phyloP scores from a whole-genome alignment of 257 asterid genomes.

The Solanum raphanifolium region DNA sequence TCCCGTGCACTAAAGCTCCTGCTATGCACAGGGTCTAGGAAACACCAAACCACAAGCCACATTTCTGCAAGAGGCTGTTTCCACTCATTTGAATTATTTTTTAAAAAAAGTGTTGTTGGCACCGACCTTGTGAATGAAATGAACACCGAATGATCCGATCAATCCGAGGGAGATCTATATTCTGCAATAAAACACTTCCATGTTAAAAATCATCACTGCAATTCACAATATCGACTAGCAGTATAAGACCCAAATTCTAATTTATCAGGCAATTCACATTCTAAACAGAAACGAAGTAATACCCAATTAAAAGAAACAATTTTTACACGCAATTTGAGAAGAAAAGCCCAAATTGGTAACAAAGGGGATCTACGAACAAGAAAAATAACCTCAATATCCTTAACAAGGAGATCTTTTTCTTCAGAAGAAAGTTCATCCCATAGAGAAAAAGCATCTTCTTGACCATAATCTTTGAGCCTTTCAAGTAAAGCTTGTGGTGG shows the following conservation, averaged over 20 bases:
- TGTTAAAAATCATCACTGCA: not conserved
- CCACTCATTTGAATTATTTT: not conserved
- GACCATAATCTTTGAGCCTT: slow-evolving; percentile 96
- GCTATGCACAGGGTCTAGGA: not conserved
- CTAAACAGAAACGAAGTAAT: not conserved
- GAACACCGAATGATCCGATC: slow-evolving; percentile 89
- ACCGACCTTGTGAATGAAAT: slow-evolving; percentile 67
- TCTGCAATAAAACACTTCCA: slow-evolving; percentile 35
- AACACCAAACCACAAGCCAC: not conserved
- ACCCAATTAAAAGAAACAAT: not conserved
- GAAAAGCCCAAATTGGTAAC: not conserved
- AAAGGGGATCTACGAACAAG: not conserved
- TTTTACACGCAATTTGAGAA: not conserved
- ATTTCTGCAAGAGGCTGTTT: not conserved
- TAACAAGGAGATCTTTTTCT: slow-evolving; percentile 62
- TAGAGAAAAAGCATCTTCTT: slow-evolving; percentile 74
- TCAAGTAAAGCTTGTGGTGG: slow-evolving; percentile 73
- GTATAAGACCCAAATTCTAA: not conserved
- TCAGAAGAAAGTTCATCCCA: slow-evolving; percentile 82
- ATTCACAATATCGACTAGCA: not conserved
- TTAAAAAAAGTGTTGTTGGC: not conserved
- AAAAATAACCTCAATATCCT: slow-evolving; percentile 63
- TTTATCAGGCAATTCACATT: not conserved
- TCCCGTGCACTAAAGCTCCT: not conserved
- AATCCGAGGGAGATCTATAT: slow-evolving; percentile 76